A percentile compares a stretch with the other conserved stretches of the same genome.
These are phyloP conservation scores for Syncephalastrum sp. DNA, from an alignment of 371 early-diverging fungal genomes.

Conservation along the genomic window DNA sequence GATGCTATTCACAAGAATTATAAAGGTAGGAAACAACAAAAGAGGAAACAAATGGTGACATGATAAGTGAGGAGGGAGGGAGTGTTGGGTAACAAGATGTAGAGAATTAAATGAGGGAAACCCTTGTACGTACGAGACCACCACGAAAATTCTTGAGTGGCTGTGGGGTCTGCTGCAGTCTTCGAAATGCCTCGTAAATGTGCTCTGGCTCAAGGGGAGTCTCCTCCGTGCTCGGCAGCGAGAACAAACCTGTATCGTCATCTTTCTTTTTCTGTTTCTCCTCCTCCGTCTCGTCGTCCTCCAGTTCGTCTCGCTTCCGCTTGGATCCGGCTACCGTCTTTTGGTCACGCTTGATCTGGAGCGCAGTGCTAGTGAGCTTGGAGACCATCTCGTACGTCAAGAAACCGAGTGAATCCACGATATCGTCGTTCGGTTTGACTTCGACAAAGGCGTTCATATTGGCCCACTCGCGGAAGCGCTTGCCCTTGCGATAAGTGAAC, in stretches of 20 bases:
- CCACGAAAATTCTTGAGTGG: constrained; percentile 78
- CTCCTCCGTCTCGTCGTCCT: constrained; percentile 24
- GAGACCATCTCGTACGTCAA: constrained; percentile 96
- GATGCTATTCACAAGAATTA: too few relatives aligned
- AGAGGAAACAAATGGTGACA: too few relatives aligned
- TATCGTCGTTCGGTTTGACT: constrained; percentile 90
- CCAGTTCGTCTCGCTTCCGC: constrained; percentile 45
- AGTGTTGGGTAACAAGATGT: background rate
- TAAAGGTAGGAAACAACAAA: too few relatives aligned
- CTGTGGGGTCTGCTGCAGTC: constrained; percentile 70
- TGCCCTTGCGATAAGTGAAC: constrained; percentile 93
- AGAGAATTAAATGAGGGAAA: constrained; percentile 64
- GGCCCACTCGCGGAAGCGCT: constrained; percentile 96
- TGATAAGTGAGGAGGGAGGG: too few relatives aligned
- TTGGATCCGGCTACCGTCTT: constrained; percentile 28
- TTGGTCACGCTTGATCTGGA: constrained; percentile 70
- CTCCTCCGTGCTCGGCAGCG: constrained; percentile 73
- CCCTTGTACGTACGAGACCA: constrained; percentile 72
- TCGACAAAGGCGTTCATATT: constrained; percentile 84
- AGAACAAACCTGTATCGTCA: constrained; percentile 63
- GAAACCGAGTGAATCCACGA: constrained; percentile 97
- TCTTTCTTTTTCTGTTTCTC: constrained; percentile 11
- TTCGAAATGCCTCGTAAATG: constrained; percentile 88
- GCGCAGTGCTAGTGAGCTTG: constrained; percentile 83
- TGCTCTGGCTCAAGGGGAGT: constrained; percentile 83